These are phyloP conservation scores for Dryas octopetala DNA, from an alignment of 306 rosid genomes.

Conservation along the genomic window DNA sequence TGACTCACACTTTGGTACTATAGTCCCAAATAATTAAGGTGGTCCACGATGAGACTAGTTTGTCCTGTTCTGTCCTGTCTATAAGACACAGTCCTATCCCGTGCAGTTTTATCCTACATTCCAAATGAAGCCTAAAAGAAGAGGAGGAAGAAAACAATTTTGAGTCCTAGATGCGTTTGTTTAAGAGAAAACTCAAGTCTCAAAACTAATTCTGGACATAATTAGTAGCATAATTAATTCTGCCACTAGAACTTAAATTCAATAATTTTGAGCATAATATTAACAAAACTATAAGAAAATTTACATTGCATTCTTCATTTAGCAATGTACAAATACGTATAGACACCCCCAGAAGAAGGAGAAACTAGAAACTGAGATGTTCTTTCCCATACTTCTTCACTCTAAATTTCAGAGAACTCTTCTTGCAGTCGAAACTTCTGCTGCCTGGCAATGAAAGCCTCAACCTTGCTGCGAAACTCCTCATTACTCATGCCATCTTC, in stretches of 20 bases:
- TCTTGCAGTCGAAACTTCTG: conserved; percentile 68
- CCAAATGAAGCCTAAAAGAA: too few relatives aligned
- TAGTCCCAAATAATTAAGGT: too few relatives aligned
- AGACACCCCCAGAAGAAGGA: not conserved
- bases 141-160: too few relatives aligned
- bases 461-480: conserved; percentile 73
- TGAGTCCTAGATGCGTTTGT: not conserved
- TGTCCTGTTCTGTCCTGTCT: too few relatives aligned
- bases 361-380: not conserved
- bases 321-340: conserved; percentile 7
- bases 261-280: not conserved
- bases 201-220: not conserved
- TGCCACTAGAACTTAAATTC: not conserved
- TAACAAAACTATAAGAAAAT: conserved; percentile 10
- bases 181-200: not conserved
- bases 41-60: too few relatives aligned
- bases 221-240: not conserved
- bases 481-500: conserved; percentile 75
- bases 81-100: too few relatives aligned
- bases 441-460: conserved; percentile 77
- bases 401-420: conserved; percentile 20
- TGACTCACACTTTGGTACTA: too few relatives aligned
- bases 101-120: too few relatives aligned
- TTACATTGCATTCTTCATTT: not conserved
- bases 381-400: not conserved